Evolutionary conservation across 2,329 filamentous ascomycete species (phyloP).

Genomic region (Fusarium robinianum): DNA sequence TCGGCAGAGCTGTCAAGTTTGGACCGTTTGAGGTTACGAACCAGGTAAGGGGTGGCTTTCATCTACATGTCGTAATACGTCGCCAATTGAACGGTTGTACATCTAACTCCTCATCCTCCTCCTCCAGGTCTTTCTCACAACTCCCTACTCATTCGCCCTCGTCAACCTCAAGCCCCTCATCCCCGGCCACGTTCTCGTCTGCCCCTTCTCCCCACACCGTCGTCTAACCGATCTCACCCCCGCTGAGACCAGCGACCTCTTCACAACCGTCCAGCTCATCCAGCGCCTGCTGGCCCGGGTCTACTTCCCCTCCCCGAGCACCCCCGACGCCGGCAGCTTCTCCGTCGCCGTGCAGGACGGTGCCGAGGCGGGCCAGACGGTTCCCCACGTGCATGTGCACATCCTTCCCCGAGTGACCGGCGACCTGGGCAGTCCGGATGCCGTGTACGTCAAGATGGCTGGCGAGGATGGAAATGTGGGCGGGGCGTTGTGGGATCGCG

Average conservation of each 20-base stretch:
- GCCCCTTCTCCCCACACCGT: slow-evolving; percentile 69
- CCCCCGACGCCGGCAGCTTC: slow-evolving; percentile 70
- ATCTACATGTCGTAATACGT: not conserved
- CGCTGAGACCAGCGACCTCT: slow-evolving; percentile 78
- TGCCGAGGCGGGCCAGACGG: slow-evolving; percentile 86
- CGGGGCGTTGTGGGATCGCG: slow-evolving; percentile 64
- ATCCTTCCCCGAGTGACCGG: slow-evolving; percentile 75
- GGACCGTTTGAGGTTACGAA: slow-evolving; percentile 76
- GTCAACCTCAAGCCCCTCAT: slow-evolving; percentile 96
- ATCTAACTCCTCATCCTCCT: slow-evolving; percentile 6
- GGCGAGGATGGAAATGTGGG: slow-evolving; percentile 84
- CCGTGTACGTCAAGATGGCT: slow-evolving; percentile 82
- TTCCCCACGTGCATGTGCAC: slow-evolving; percentile 91
- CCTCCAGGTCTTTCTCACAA: slow-evolving; percentile 81
- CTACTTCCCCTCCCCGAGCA: slow-evolving; percentile 60
- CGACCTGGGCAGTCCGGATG: slow-evolving; percentile 61
- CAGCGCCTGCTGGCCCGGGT: slow-evolving; percentile 71
- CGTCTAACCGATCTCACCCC: slow-evolving; percentile 75
- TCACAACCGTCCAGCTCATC: slow-evolving; percentile 81
- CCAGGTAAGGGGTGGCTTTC: slow-evolving; percentile 57
- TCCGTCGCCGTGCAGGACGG: slow-evolving; percentile 98
- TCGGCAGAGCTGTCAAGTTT: slow-evolving; percentile 60
- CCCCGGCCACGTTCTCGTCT: slow-evolving; percentile 91
- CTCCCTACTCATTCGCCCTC: slow-evolving; percentile 79
- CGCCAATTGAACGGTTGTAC: too few relatives aligned